Evolutionary conservation across 2,329 filamentous ascomycete species (phyloP).

Genomic region (Hypoxylon sp.): DNA sequence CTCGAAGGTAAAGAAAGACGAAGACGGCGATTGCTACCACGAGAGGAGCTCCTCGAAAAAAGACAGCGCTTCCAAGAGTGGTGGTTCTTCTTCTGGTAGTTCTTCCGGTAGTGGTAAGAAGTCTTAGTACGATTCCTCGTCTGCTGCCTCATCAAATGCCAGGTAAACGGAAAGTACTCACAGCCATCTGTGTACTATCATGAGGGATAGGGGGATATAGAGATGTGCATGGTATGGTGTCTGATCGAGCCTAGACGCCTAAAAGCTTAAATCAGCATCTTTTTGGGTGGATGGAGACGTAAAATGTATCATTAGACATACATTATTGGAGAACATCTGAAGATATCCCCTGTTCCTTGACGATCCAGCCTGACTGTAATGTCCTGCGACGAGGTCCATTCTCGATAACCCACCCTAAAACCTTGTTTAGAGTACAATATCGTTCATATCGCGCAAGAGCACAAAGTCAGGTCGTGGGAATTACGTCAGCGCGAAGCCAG

Average conservation of each 20-base stretch:
- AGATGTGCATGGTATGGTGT: too few species aligned
- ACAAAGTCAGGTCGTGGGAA: not conserved
- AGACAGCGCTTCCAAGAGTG: not conserved
- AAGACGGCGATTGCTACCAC: not conserved
- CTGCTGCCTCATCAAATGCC: not conserved
- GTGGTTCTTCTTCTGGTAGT: not conserved
- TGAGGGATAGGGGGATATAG: not conserved
- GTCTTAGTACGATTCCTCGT: not conserved
- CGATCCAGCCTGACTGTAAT: not conserved
- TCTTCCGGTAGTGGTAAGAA: not conserved
- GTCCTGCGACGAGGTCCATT: not conserved
- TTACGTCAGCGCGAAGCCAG: not conserved
- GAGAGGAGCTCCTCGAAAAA: not conserved
- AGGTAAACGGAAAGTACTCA: not conserved
- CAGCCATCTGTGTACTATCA: not conserved
- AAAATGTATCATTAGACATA: not conserved
- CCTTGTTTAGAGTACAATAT: not conserved
- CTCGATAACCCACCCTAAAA: not conserved
- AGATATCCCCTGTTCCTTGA: not conserved
- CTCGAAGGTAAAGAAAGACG: not conserved
- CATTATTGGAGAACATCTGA: not conserved
- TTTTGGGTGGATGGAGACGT: not conserved
- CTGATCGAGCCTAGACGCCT: too few species aligned
- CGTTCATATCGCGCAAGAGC: not conserved
- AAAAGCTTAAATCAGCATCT: not conserved